Evolutionary conservation across 73 alveolate species (phyloP), one percentile per base, ranked within the genome.

Genomic region (Loxodes magnus): DNA sequence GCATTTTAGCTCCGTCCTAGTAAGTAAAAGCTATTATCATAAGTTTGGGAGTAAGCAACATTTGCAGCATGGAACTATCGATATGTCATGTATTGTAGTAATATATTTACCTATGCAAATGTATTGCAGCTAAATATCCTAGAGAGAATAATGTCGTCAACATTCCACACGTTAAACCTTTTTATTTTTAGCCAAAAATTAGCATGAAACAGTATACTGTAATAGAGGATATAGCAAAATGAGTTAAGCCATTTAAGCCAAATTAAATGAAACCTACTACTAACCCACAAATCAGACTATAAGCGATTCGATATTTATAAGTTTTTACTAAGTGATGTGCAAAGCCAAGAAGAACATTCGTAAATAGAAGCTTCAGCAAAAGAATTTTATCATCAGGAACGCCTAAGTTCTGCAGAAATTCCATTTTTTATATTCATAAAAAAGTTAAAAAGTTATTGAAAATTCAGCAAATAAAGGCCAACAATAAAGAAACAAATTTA

Each of bases 61-160:
- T 85, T 21, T 85, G 80, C 43, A 58, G 71, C 3, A 92, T 64
- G 4, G 96, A 69, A 31, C 68, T 68, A 70, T 81, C 96, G 49
- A 84, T 56, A 22, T 54, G 70, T 92, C 94, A 85, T 7, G 79
- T 90, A 19, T 88, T 92, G 50, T 58, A 73, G 28, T 61, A 62
- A 3, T 61, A 21, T 36, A 64, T 49, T 92, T 80, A 80, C 43
- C 90, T 51, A 46, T 70, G 52, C 9, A 85, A 63, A 51, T 80
- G 94, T 12, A 56, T 34, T 37, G 20, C 70, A n/a, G 89, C 52
- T 43, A 79, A 66, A 56, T 79, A 77, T 5, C 57, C 71, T 38
- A 77, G 20, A 7, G 68, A 36, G 63, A 71, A 77, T 39, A 60
- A 64, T 31, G 81, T 64, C 1, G 74, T 74, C 27, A 46, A 67